Conservation (phyloP, 208 protist genomes). For the Trypanosoma mega region DNA sequence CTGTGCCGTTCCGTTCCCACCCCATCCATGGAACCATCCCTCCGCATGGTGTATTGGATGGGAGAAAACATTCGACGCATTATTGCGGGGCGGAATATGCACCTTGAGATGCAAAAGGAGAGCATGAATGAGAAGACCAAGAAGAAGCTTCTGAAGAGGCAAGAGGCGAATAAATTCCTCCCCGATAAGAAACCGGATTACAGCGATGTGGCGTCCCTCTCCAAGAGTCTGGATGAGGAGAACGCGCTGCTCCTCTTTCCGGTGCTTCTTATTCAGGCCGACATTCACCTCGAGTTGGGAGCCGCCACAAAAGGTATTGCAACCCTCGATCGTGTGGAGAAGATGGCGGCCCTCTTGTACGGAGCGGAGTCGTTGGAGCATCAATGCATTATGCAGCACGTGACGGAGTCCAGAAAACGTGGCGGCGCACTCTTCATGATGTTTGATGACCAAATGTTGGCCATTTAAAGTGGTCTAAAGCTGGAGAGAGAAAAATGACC, state of each 20-base stretch:
- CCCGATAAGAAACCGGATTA: constrained; percentile 20
- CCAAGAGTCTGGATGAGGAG: constrained; percentile 27
- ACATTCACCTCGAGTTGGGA: constrained; percentile 28
- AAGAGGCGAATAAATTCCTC: constrained; percentile 4
- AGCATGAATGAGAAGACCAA: constrained; percentile 18
- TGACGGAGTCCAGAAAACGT: constrained; percentile 23
- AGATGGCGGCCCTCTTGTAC: constrained; percentile 24
- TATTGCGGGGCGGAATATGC: constrained; percentile 22
- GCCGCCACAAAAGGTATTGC: constrained; percentile 30
- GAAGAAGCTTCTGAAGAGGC: constrained; percentile 19
- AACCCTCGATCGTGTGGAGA: constrained; percentile 23
- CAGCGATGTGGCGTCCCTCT: constrained; percentile 18
- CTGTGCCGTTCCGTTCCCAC: constrained; percentile 19
- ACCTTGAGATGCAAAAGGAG: constrained; percentile 23
- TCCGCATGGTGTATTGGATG: constrained; percentile 21
- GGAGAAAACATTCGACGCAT: constrained; percentile 23
- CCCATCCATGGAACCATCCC: constrained; percentile 12
- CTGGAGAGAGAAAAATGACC: neutral
- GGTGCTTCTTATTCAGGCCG: constrained; percentile 21
- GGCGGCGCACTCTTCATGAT: constrained; percentile 31
- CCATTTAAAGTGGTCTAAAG: constrained; percentile 3
- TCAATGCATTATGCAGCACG: constrained; percentile 22
- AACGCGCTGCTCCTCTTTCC: constrained; percentile 29
- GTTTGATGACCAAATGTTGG: constrained; percentile 25
- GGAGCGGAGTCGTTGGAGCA: constrained; percentile 23